Conservation (phyloP, 768 basidiomycete species). For the Suillus occidentalis region DNA sequence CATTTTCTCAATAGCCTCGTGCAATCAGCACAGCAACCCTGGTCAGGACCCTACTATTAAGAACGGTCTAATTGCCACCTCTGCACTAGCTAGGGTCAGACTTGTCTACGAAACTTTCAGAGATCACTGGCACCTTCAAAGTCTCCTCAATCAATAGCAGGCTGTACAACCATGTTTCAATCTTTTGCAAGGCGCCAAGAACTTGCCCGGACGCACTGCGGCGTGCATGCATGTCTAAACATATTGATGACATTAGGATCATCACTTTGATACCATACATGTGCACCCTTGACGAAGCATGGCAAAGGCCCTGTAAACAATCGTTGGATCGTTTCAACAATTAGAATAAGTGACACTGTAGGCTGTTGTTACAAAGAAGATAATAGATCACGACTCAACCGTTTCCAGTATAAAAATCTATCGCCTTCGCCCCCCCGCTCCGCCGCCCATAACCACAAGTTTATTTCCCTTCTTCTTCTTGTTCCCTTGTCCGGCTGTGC, state of each 20-base stretch:
- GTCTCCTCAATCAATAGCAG: background rate
- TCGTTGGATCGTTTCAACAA: background rate
- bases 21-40: too few relatives aligned
- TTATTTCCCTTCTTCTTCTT: constrained; percentile 62
- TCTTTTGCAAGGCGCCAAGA: constrained; percentile 20
- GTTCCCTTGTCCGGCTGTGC: constrained; percentile 40
- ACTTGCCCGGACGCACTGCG: constrained; percentile 63
- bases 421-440: constrained; percentile 53
- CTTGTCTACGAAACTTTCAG: constrained; percentile 10
- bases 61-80: background rate
- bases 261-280: constrained; percentile 49
- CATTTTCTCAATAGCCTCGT: background rate
- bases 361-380: constrained; percentile 15
- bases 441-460: constrained; percentile 72
- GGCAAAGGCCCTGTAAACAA: background rate
- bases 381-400: background rate
- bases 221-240: constrained; percentile 61
- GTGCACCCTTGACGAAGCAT: background rate
- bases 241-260: constrained; percentile 62
- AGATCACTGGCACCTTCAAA: constrained; percentile 43
- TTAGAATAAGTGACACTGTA: constrained; percentile 5
- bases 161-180: constrained; percentile 33
- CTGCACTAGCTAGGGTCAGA: background rate
- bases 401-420: constrained; percentile 16
- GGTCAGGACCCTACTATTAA: too few relatives aligned